Evolutionary conservation across 176 grass and related monocot species (phyloP), one percentile per base, ranked within the genome.

Genomic region (Pontederia paniculata): DNA sequence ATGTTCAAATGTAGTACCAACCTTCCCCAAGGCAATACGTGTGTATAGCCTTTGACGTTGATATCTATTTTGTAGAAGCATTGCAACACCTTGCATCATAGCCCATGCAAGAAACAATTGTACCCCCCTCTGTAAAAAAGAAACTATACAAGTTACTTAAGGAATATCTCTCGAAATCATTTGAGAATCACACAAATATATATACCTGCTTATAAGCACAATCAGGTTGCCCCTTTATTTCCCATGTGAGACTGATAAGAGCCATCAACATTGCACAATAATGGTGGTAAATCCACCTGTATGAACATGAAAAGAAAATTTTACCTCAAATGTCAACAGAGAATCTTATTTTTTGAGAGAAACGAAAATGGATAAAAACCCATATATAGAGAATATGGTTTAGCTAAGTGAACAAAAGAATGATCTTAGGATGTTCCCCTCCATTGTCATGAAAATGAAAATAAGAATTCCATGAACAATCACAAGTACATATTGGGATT

Each of bases 1-100:
- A 31, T 31, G 25, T 31, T 10, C 17, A 25, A 51, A 46, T 47
- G n/a, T 68, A 70, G 5, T 2, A 5, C 25, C 25, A 17, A 98
- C 93, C 86, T 98, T 98, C 72, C 93, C 93, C 25, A 98, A 72
- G 63, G 93, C 93, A 76, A 98, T 91, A 68, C 93, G 77, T 68
- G 93, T 98, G 53, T 88, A 82, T 58, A 98, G 76, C 82, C 93
- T 98, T 85, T 91, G 93, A 18, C 86, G 86, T 58, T 98, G 93
- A 70, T 98, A 98, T 62, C 93, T 83, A 50, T 98, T 98, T 60
- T 98, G 93, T 61, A 98, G 80, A 80, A 90, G 93, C 93, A 98
- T 98, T 58, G 93, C 74, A 72, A 98, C 72, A 64, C 93, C 93
- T 79, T 98, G 93, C 93, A 98, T 91, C 63, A 88, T 87, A 45